Percentiles rank a stretch among this genome's conserved stretches.
Evolutionary conservation across 1,284 basidiomycete species (phyloP).

Genomic region (Pyrrhoderma noxium): DNA sequence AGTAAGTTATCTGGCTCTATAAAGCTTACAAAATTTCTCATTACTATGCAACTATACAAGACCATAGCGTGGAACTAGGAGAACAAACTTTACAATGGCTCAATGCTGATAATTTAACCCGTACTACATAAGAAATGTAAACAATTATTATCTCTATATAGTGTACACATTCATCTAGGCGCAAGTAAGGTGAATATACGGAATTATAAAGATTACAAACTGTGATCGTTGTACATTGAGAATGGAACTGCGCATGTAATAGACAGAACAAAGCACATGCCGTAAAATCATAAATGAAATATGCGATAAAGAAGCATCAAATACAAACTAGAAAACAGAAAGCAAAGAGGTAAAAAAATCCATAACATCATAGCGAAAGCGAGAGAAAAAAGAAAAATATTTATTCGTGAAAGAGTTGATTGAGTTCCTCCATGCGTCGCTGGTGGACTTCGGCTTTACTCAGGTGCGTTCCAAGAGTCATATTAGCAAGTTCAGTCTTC

Average conservation of each 20-base stretch:
- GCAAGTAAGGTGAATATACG: no score
- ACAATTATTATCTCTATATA: neutral
- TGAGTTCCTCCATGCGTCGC: constrained; percentile 77
- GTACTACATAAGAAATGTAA: neutral
- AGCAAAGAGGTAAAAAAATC: no score
- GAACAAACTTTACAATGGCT: constrained; percentile 45
- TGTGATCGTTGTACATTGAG: no score
- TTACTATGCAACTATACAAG: constrained; percentile 25
- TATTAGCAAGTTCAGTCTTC: constrained; percentile 88
- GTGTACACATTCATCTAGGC: no score
- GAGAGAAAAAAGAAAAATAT: neutral
- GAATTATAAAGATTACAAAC: no score
- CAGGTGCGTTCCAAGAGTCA: constrained; percentile 77
- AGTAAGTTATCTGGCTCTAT: constrained; percentile 31
- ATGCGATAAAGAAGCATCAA: no score
- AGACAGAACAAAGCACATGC: no score
- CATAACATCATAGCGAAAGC: neutral
- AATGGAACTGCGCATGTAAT: no score
- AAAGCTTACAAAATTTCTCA: neutral
- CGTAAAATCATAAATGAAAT: no score
- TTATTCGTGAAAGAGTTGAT: constrained; percentile 49
- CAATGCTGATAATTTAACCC: constrained; percentile 19
- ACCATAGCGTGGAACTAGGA: constrained; percentile 44
- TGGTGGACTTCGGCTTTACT: constrained; percentile 79
- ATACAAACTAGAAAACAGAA: neutral